phyloP scores from a whole-genome alignment of 176 grass and related monocot genomes.

The Avena sativa region DNA sequence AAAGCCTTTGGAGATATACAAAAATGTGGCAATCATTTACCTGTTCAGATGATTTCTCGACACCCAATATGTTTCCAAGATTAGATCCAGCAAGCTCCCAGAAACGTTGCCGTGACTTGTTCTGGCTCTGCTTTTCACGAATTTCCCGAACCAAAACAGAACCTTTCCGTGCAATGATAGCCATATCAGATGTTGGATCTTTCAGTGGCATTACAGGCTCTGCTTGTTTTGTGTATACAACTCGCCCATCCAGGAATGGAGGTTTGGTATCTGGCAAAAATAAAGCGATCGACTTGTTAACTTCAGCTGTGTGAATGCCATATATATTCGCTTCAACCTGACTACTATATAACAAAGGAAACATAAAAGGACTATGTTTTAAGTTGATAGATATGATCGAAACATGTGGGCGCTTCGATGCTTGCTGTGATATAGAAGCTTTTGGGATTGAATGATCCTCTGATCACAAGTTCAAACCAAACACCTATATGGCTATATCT shows the following conservation, averaged over 20 bases:
- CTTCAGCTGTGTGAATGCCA: conserved; percentile 22
- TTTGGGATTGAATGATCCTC: conserved; percentile 10
- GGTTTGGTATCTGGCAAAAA: conserved; percentile 87
- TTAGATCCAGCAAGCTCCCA: conserved; percentile 99
- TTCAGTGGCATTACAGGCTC: conserved; percentile 98
- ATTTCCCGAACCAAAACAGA: conserved; percentile 91
- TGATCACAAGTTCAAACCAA: conserved; percentile 4
- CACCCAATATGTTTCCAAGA: conserved; percentile 97
- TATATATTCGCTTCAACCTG: conserved; percentile 1
- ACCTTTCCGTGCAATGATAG: conserved; percentile 96
- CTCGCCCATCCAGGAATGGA: conserved; percentile 91
- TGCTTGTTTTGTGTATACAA: conserved; percentile 97
- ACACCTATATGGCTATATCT: background rate
- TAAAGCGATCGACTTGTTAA: conserved; percentile 9
- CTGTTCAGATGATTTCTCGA: conserved; percentile 94
- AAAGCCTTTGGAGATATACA: background rate
- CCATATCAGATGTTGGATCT: conserved; percentile 98
- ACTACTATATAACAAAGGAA: conserved; percentile 28
- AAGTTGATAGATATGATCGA: conserved; percentile 18
- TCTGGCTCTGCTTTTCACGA: conserved; percentile 97
- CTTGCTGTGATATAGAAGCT: background rate
- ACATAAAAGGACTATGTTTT: background rate
- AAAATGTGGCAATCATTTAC: conserved; percentile 45
- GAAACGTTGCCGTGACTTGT: conserved; percentile 94
- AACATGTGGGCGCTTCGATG: background rate